phyloP scores from a whole-genome alignment of 1,284 basidiomycete species.

The Ganoderma boninense region DNA sequence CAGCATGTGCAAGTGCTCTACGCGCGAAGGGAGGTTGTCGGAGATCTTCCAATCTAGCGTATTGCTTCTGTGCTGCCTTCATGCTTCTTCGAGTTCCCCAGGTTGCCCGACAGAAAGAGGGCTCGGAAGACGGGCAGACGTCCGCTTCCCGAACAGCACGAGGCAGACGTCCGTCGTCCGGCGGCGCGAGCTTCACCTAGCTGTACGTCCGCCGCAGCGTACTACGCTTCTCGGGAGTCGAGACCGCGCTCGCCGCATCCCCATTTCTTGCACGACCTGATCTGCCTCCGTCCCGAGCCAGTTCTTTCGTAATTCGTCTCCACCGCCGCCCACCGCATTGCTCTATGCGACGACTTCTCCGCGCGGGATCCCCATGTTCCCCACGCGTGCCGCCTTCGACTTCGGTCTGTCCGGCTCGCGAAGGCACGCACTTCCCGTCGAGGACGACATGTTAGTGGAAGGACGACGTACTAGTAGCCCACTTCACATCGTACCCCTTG shows the following conservation, averaged over 20 bases:
- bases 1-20: neutral
- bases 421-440: constrained; percentile 12
- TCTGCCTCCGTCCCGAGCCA: constrained; percentile 11
- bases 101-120: constrained; percentile 49
- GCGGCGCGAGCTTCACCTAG: constrained; percentile 62
- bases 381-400: constrained; percentile 23
- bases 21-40: no score
- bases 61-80: neutral
- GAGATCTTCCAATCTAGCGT: no score
- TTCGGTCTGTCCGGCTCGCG: constrained; percentile 20
- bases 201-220: constrained; percentile 48
- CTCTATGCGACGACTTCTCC: constrained; percentile 12
- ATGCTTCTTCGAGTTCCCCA: constrained; percentile 24
- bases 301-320: constrained; percentile 21
- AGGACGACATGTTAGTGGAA: constrained; percentile 5
- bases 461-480: neutral
- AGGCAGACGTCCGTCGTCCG: constrained; percentile 59
- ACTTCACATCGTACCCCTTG: constrained; percentile 2
- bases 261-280: constrained; percentile 4
- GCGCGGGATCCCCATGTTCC: constrained; percentile 3
- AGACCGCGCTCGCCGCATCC: constrained; percentile 1
- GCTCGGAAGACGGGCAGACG: constrained; percentile 58
- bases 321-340: constrained; percentile 20
- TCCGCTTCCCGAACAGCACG: constrained; percentile 60
- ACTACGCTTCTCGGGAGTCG: neutral